Evolutionary conservation across 1,284 basidiomycete genomes (phyloP).

Genomic region (Sanghuangporus sanghuang): DNA sequence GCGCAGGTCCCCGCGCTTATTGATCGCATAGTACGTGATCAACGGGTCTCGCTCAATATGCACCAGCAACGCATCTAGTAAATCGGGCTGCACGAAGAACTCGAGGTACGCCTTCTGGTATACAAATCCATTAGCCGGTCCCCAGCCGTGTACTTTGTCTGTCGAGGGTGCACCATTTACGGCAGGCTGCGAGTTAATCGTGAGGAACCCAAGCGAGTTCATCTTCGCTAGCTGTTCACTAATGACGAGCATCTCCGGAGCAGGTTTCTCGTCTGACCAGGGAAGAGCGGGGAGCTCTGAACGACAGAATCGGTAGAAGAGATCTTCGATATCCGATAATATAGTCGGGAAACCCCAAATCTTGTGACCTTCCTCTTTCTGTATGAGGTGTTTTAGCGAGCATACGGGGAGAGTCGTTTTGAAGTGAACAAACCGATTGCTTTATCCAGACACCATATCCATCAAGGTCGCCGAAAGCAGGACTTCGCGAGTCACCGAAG

Average conservation of each 20-base stretch:
- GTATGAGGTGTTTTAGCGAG: constrained; percentile 1
- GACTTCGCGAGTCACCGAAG: constrained; percentile 94
- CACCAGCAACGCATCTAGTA: constrained; percentile 72
- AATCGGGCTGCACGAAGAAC: constrained; percentile 82
- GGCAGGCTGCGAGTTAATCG: constrained; percentile 97
- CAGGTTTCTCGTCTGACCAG: constrained; percentile 91
- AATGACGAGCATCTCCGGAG: constrained; percentile 85
- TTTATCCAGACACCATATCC: constrained; percentile 89
- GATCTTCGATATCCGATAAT: constrained; percentile 56
- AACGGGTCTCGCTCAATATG: constrained; percentile 86
- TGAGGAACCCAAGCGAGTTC: constrained; percentile 89
- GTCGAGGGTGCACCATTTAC: constrained; percentile 89
- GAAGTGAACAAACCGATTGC: constrained; percentile 55
- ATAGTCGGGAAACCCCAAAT: constrained; percentile 85
- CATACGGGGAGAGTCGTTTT: background rate
- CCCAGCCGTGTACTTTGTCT: constrained; percentile 90
- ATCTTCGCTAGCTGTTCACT: constrained; percentile 75
- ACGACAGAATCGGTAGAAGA: constrained; percentile 82
- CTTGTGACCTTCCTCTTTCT: constrained; percentile 81
- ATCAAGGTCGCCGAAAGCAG: constrained; percentile 96
- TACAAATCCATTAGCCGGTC: constrained; percentile 90
- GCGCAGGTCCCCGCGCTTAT: constrained; percentile 85
- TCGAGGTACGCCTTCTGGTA: constrained; percentile 99
- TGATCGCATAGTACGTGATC: constrained; percentile 96
- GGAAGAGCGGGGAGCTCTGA: constrained; percentile 75